These are phyloP conservation scores for Boletus patriciae DNA, from an alignment of 768 basidiomycete genomes.

Conservation along the genomic window DNA sequence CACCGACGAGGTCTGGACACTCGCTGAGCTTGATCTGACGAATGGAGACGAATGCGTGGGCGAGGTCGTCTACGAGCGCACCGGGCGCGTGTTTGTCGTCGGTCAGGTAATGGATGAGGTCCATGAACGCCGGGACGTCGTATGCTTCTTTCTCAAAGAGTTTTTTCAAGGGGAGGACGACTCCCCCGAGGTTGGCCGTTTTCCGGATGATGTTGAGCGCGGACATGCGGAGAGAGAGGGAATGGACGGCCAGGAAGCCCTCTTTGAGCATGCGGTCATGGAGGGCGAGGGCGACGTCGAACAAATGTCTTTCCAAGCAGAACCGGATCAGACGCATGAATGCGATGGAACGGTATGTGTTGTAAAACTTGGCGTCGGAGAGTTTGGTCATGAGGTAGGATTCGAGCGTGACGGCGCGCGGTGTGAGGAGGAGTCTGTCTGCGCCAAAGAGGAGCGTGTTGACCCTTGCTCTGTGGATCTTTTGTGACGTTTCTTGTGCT, in stretches of 20 bases:
- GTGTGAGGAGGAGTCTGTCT: constrained; percentile 28
- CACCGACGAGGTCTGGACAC: constrained; percentile 35
- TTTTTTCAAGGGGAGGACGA: constrained; percentile 1
- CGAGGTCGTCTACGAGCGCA: constrained; percentile 22
- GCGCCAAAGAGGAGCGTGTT: constrained; percentile 28
- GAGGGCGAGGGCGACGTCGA: constrained; percentile 40
- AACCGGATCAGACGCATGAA: constrained; percentile 42
- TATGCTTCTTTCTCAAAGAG: constrained; percentile 18
- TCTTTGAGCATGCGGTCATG: constrained; percentile 44
- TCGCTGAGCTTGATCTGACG: constrained; percentile 24
- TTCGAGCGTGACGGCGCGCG: constrained; percentile 18
- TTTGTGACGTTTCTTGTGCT: constrained; percentile 8
- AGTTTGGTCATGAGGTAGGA: constrained; percentile 24
- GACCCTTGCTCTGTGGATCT: constrained; percentile 23
- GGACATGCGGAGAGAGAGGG: constrained; percentile 43
- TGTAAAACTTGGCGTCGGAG: constrained; percentile 28
- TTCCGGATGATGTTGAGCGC: constrained; percentile 30
- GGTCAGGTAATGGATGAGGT: constrained; percentile 26
- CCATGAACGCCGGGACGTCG: constrained; percentile 26
- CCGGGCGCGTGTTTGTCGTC: constrained; percentile 14
- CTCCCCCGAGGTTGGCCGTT: constrained; percentile 1
- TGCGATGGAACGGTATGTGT: constrained; percentile 28
- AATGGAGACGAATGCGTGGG: constrained; percentile 20
- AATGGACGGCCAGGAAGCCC: constrained; percentile 38
- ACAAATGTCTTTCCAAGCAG: constrained; percentile 40